These are phyloP conservation scores for Danielia oregonensis DNA, from an alignment of 805 yeast genomes.

Conservation along the genomic window DNA sequence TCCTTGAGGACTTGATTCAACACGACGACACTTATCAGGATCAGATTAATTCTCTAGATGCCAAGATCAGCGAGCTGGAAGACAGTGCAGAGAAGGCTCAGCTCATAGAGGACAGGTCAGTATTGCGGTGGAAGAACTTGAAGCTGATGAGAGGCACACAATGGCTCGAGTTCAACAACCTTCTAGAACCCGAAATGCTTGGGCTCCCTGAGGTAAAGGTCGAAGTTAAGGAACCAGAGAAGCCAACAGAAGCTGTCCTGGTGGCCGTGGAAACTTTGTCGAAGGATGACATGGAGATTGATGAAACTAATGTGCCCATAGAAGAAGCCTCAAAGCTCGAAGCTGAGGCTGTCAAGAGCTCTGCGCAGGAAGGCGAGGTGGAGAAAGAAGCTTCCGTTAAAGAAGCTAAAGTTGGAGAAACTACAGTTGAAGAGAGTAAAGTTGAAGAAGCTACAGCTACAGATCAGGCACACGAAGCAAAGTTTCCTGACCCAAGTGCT, in stretches of 20 bases:
- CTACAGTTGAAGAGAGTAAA: neutral
- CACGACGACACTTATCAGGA: neutral
- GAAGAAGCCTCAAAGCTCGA: conserved; percentile 3
- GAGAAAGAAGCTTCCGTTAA: conserved; percentile 1
- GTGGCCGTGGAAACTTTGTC: too few relatives aligned
- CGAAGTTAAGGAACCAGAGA: conserved; percentile 5
- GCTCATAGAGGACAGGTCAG: conserved; percentile 24
- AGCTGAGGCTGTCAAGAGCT: too few relatives aligned
- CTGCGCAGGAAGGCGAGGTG: conserved; percentile 2
- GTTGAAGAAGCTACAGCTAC: conserved; percentile 2
- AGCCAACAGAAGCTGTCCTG: too few relatives aligned
- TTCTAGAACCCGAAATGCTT: conserved; percentile 4
- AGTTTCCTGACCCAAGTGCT: neutral
- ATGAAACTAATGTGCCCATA: neutral
- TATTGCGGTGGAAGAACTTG: conserved; percentile 31
- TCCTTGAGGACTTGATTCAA: conserved; percentile 3
- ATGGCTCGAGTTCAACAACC: conserved; percentile 9
- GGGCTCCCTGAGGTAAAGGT: neutral
- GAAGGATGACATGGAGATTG: conserved; percentile 2
- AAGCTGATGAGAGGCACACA: conserved; percentile 10
- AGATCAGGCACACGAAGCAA: too few relatives aligned
- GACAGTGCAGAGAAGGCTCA: conserved; percentile 9
- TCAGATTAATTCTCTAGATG: neutral
- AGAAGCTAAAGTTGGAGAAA: conserved; percentile 7
- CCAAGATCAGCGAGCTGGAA: conserved; percentile 7